Conservation (phyloP, 768 basidiomycete genomes). For the Boletus rubescentipes region DNA sequence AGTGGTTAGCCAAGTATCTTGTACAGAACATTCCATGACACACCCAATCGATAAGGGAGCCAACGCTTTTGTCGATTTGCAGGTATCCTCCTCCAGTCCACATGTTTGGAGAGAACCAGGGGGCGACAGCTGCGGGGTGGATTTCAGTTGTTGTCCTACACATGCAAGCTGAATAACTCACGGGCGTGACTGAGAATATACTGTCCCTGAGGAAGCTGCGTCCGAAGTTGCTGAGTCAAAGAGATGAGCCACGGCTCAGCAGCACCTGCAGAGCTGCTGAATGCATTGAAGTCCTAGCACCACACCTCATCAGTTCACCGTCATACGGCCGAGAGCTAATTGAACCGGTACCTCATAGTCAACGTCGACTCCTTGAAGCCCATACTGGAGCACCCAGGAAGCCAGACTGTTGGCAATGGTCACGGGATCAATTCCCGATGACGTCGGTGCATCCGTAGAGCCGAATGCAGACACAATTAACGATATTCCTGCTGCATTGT, state of each 20-base stretch:
- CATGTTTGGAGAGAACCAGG: slow-evolving; percentile 37
- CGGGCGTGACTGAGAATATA: slow-evolving; percentile 36
- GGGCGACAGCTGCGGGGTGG: slow-evolving; percentile 38
- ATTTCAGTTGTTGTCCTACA: background rate
- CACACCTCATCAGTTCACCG: background rate
- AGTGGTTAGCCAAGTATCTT: background rate
- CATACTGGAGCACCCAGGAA: slow-evolving; percentile 44
- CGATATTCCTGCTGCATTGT: slow-evolving; percentile 53
- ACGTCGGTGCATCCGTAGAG: slow-evolving; percentile 39
- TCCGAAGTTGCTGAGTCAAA: slow-evolving; percentile 32
- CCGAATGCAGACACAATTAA: slow-evolving; percentile 57
- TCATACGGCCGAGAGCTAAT: slow-evolving; percentile 13
- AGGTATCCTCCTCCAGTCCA: slow-evolving; percentile 43
- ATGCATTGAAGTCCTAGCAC: slow-evolving; percentile 31
- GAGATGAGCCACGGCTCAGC: slow-evolving; percentile 29
- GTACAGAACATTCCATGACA: background rate
- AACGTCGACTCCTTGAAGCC: slow-evolving; percentile 51
- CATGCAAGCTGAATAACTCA: slow-evolving; percentile 14
- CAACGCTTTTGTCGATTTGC: slow-evolving; percentile 36
- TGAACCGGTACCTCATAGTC: slow-evolving; percentile 43
- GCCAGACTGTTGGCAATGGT: slow-evolving; percentile 42
- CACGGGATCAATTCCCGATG: slow-evolving; percentile 39
- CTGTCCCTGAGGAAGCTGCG: slow-evolving; percentile 27
- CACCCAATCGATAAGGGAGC: slow-evolving; percentile 46
- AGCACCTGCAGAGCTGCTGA: slow-evolving; percentile 32